Percentiles rank a stretch among this genome's conserved stretches.
Evolutionary conservation across 2,329 filamentous ascomycete genomes (phyloP).

Genomic region (Phialocephala subalpina): DNA sequence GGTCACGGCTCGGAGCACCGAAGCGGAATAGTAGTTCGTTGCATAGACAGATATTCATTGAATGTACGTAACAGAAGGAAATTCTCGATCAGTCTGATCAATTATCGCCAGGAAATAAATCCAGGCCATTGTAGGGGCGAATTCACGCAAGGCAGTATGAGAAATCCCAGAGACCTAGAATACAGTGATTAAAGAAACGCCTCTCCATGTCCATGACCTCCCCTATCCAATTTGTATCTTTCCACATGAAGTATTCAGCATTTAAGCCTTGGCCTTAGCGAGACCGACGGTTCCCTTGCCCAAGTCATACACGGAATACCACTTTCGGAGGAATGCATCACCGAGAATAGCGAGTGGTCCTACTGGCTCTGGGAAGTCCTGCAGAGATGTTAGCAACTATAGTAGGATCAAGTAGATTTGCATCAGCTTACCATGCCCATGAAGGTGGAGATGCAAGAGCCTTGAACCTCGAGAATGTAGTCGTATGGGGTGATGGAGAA

Average conservation of each 20-base stretch:
- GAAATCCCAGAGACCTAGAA: slow-evolving; percentile 29
- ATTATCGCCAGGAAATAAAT: slow-evolving; percentile 18
- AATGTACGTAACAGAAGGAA: slow-evolving; percentile 23
- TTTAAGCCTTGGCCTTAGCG: slow-evolving; percentile 73
- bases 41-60: slow-evolving; percentile 7
- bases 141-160: slow-evolving; percentile 14
- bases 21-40: background rate
- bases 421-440: slow-evolving; percentile 82
- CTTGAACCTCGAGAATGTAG: slow-evolving; percentile 95
- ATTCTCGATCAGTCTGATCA: slow-evolving; percentile 21
- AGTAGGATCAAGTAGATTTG: slow-evolving; percentile 48
- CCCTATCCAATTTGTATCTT: slow-evolving; percentile 29
- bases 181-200: slow-evolving; percentile 37
- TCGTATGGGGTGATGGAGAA: slow-evolving; percentile 90
- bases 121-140: slow-evolving; percentile 11
- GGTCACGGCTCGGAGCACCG: background rate
- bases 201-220: slow-evolving; percentile 11
- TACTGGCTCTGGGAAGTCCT: slow-evolving; percentile 79
- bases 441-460: slow-evolving; percentile 96
- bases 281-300: slow-evolving; percentile 89
- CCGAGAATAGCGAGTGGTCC: slow-evolving; percentile 95
- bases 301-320: slow-evolving; percentile 97
- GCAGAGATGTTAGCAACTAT: slow-evolving; percentile 80
- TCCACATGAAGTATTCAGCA: background rate
- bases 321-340: slow-evolving; percentile 83